These are phyloP conservation scores for Yarrowia sp. DNA, from an alignment of 805 yeast species.

Conservation along the genomic window DNA sequence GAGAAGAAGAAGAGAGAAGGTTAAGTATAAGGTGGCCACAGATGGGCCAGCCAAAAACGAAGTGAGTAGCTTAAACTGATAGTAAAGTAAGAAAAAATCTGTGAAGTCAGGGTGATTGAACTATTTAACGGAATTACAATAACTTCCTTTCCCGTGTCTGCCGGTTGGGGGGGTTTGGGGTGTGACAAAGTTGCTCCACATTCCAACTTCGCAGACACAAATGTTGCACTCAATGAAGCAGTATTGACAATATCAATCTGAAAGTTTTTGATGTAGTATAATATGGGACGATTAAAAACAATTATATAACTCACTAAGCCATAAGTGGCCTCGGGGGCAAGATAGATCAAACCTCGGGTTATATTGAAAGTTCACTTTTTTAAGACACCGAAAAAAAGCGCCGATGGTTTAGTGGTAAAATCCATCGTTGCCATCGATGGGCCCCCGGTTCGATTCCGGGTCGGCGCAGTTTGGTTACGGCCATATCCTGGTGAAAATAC, in stretches of 20 bases:
- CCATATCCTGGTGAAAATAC: conserved; percentile 38
- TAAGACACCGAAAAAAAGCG: not conserved
- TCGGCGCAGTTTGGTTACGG: conserved; percentile 36
- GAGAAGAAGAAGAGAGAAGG: conserved; percentile 3
- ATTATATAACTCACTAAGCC: no score
- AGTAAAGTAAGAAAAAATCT: no score
- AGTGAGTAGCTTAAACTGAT: not conserved
- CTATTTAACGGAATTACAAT: no score
- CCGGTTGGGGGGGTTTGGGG: no score
- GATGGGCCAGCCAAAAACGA: not conserved
- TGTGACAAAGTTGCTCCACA: no score
- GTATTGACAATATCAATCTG: no score
- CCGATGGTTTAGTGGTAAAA: conserved; percentile 39
- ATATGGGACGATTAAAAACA: no score
- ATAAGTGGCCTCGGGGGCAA: not conserved
- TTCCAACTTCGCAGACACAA: no score
- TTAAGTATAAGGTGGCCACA: not conserved
- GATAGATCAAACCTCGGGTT: not conserved
- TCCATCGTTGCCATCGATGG: conserved; percentile 39
- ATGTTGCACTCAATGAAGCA: no score
- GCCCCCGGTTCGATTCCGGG: conserved; percentile 39
- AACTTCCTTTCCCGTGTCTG: no score
- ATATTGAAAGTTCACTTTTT: not conserved
- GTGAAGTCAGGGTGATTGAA: no score
- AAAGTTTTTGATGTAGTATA: no score